Percentiles rank a stretch among this genome's conserved stretches.
Conservation (phyloP, 2,329 filamentous ascomycete species). For the Pseudogymnoascus sp. region DNA sequence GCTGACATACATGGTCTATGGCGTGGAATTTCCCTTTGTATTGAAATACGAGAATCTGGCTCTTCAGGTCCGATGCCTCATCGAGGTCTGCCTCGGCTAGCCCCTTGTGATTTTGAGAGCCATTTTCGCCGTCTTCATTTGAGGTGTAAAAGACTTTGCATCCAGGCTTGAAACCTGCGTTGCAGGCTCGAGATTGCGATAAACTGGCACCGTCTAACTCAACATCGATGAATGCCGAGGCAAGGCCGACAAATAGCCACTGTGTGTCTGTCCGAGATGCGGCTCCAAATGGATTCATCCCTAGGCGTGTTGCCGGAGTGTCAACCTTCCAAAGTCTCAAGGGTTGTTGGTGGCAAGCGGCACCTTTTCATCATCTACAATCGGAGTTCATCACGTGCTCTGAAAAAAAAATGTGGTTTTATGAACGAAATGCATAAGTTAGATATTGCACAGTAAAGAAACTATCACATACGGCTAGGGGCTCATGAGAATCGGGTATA, state of each 20-base stretch:
- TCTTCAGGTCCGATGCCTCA: slow-evolving; percentile 31
- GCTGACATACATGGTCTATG: slow-evolving; percentile 54
- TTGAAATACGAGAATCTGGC: slow-evolving; percentile 60
- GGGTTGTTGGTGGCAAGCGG: neutral
- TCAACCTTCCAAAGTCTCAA: neutral
- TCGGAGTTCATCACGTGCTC: neutral
- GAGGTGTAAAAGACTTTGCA: slow-evolving; percentile 54
- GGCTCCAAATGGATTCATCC: neutral
- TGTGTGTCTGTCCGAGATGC: neutral
- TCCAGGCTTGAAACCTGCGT: slow-evolving; percentile 37
- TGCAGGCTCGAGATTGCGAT: slow-evolving; percentile 25
- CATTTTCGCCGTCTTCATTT: slow-evolving; percentile 32
- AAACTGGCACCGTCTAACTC: neutral
- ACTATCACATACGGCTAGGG: no score
- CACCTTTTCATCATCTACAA: neutral
- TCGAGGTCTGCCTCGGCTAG: slow-evolving; percentile 28
- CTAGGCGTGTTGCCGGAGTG: neutral
- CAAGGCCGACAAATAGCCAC: neutral
- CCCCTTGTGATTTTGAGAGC: slow-evolving; percentile 1
- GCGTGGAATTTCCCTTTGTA: slow-evolving; percentile 60
- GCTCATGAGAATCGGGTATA: no score
- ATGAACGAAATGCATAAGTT: neutral
- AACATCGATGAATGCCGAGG: neutral
- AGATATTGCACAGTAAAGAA: no score
- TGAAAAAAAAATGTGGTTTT: neutral